phyloP scores from a whole-genome alignment of 495 filamentous ascomycete species.

The Aspergillus cavernicola region DNA sequence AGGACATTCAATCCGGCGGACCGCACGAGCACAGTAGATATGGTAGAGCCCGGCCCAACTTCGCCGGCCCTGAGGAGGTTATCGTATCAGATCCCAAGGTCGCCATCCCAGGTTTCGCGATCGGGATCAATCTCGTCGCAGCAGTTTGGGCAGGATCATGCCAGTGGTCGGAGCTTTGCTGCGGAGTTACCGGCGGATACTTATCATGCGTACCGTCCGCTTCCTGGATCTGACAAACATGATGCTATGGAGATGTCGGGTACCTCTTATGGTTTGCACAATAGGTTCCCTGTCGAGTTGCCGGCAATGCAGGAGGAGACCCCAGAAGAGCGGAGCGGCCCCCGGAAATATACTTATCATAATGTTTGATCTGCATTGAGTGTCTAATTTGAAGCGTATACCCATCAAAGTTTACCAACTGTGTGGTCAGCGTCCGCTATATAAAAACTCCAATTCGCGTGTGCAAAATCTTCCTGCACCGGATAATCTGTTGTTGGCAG shows the following conservation, averaged over 20 bases:
- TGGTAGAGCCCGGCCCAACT: background rate
- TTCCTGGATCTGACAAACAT: background rate
- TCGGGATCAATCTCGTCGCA: background rate
- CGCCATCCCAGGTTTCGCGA: background rate
- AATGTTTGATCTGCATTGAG: too few species aligned
- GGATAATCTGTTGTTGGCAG: too few species aligned
- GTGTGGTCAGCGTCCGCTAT: too few species aligned
- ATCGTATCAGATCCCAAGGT: background rate
- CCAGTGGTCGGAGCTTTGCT: background rate
- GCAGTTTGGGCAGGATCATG: background rate
- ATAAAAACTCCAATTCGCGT: too few species aligned
- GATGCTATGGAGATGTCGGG: background rate
- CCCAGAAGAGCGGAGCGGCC: background rate
- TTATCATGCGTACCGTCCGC: background rate
- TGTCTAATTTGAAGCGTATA: too few species aligned
- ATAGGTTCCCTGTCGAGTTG: background rate
- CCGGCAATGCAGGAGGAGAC: background rate
- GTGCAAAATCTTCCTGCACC: too few species aligned
- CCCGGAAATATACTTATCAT: too few species aligned
- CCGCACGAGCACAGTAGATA: background rate
- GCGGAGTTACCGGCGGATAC: background rate
- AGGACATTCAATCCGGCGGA: constrained; percentile 29
- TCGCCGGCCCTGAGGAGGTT: background rate
- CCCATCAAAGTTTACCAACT: too few species aligned
- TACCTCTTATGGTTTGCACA: background rate